phyloP scores from a whole-genome alignment of 176 grass and related monocot genomes.

The Pharus latifolius region DNA sequence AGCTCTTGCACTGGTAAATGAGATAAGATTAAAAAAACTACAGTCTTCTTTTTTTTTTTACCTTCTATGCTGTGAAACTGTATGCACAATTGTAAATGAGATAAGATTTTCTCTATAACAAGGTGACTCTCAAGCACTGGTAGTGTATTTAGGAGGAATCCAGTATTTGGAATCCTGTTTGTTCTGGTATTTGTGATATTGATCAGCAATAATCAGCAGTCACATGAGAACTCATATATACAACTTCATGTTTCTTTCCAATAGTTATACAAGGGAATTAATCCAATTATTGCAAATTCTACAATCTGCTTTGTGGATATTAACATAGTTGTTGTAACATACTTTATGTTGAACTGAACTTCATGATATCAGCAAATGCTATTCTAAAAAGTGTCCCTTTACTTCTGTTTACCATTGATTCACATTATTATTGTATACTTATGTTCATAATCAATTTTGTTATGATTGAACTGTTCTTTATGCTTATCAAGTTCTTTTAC shows the following conservation, averaged over 20 bases:
- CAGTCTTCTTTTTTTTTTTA: not conserved
- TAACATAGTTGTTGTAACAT: not conserved
- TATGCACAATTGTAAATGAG: not conserved
- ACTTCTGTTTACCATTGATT: no score
- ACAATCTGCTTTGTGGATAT: not conserved
- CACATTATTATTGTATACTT: no score
- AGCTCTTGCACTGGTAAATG: no score
- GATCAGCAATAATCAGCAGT: not conserved
- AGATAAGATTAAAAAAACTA: no score
- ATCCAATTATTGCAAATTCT: constrained; percentile 4
- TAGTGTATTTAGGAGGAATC: not conserved
- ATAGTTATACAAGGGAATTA: no score
- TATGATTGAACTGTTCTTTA: no score
- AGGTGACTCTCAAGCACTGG: not conserved
- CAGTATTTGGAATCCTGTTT: not conserved
- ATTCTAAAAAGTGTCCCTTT: no score
- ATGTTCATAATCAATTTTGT: no score
- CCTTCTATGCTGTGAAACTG: not conserved
- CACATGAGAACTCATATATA: not conserved
- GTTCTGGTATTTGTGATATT: not conserved
- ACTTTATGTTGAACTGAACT: no score
- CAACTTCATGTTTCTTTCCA: not conserved
- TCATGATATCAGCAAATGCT: no score
- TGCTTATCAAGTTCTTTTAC: no score
- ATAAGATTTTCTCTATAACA: not conserved